Evolutionary conservation across 345 rosid genomes (phyloP), one percentile per base, ranked within the genome.

Genomic region (Carallia pectinifolia): DNA sequence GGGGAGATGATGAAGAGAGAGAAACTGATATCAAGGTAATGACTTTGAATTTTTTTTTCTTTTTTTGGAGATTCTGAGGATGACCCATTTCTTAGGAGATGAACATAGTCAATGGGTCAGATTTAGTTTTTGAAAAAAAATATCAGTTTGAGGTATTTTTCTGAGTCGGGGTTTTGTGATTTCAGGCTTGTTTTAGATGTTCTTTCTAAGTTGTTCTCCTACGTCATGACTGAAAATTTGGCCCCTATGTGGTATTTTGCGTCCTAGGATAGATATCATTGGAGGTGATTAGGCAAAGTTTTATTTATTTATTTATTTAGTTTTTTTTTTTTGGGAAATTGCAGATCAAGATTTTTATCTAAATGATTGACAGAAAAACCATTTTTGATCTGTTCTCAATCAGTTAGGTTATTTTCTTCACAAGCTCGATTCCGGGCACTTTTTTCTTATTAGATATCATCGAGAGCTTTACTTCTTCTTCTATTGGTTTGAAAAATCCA

Each of bases 11-110:
- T 36, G 84, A 82, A 38, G 85, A 77, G 47, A 77, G 53, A 67
- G 81, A 73, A 5, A 50, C 58, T 72, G 81, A 72, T 31, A 30
- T 7, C 27, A 81, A 78, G 83, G 85, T 84, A 70, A 17, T 6
- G 9, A 2, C 18, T 16, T 39, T 23, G 52, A 37, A 17, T 59
- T 13, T 9, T 65, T 15, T 30, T 7, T 2, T 58, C 48, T 18
- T 18, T 74, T 73, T 71, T 16, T 5, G 73, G 54, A 50, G 48
- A 61, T 70, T 72, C 72, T 61, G 67, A 70, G 52, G 33, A 34
- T 55, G 31, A 76, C 75, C 78, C 83, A 29, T 63, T 80, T 65
- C 66, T 71, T 47, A 36, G 55, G 60, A 53, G 30, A 53, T 69
- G 54, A 34, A 74, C 58, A 47, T 18, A 16, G 36, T 60, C 48